phyloP scores from a whole-genome alignment of 306 rosid species.

The Vigna nakashimae region DNA sequence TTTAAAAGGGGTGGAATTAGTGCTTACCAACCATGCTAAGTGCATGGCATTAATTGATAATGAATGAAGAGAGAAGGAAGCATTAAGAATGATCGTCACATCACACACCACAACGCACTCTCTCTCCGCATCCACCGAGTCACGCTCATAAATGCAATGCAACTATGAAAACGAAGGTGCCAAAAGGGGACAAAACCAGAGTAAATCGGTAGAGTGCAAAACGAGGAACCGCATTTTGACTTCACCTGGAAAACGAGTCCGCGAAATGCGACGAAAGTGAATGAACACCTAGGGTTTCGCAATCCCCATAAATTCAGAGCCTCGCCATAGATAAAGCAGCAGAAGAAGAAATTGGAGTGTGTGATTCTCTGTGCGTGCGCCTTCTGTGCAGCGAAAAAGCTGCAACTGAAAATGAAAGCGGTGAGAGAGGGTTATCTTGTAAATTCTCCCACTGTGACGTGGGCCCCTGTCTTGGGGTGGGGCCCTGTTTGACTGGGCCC shows the following conservation, averaged over 20 bases:
- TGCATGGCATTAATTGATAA: constrained; percentile 11
- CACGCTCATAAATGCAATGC: neutral
- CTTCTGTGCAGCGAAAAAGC: constrained; percentile 10
- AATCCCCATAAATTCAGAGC: constrained; percentile 40
- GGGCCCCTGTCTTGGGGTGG: constrained; percentile 6
- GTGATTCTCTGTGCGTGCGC: neutral
- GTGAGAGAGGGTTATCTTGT: constrained; percentile 1
- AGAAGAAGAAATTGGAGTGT: neutral
- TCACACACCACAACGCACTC: neutral
- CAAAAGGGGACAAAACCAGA: neutral
- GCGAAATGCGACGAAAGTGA: constrained; percentile 12
- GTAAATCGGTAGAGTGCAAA: neutral
- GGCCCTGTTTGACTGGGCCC: neutral
- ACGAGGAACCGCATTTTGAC: neutral
- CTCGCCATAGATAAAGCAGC: neutral
- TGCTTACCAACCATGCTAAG: constrained; percentile 31
- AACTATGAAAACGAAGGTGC: neutral
- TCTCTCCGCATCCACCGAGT: constrained; percentile 2
- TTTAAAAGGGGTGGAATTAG: constrained; percentile 5
- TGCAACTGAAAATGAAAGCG: constrained; percentile 36
- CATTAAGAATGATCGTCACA: constrained; percentile 45
- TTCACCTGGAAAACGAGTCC: constrained; percentile 26
- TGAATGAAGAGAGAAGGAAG: constrained; percentile 27
- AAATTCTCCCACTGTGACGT: neutral
- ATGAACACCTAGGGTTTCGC: constrained; percentile 55